Percentiles rank a stretch among this genome's conserved stretches.
Conservation (phyloP, 257 asterid species). For the Penstemon barbatus region DNA sequence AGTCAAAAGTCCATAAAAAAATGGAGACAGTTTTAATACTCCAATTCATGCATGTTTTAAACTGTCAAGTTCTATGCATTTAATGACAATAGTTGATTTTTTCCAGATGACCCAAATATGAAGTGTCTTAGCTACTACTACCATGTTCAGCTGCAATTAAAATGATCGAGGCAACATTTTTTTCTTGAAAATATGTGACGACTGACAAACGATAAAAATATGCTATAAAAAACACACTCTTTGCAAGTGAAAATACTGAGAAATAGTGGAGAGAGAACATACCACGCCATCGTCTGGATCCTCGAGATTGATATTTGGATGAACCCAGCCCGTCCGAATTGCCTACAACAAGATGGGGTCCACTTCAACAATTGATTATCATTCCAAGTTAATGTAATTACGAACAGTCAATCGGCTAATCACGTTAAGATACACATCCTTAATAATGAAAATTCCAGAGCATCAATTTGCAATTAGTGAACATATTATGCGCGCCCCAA, state of each 20-base stretch:
- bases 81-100: conserved; percentile 2
- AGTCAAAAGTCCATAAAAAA: background rate
- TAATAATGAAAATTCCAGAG: background rate
- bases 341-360: conserved; percentile 56
- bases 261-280: conserved; percentile 31
- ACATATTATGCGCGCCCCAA: background rate
- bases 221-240: background rate
- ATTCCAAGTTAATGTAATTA: conserved; percentile 10
- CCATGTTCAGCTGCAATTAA: conserved; percentile 19
- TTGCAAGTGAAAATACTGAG: conserved; percentile 7
- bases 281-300: conserved; percentile 91
- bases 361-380: conserved; percentile 21
- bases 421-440: conserved; percentile 7
- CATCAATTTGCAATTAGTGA: conserved; percentile 1
- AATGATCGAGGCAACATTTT: background rate
- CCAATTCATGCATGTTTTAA: background rate
- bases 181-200: background rate
- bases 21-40: conserved; percentile 4
- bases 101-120: conserved; percentile 12
- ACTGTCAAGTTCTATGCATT: background rate
- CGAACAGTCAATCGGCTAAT: conserved; percentile 8
- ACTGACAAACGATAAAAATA: conserved; percentile 1
- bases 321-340: conserved; percentile 91
- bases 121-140: background rate
- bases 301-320: conserved; percentile 95